A percentile compares a stretch with the other conserved stretches of the same genome.
Evolutionary conservation across 2,329 filamentous ascomycete genomes (phyloP).

Genomic region (Aureobasidium sp.): DNA sequence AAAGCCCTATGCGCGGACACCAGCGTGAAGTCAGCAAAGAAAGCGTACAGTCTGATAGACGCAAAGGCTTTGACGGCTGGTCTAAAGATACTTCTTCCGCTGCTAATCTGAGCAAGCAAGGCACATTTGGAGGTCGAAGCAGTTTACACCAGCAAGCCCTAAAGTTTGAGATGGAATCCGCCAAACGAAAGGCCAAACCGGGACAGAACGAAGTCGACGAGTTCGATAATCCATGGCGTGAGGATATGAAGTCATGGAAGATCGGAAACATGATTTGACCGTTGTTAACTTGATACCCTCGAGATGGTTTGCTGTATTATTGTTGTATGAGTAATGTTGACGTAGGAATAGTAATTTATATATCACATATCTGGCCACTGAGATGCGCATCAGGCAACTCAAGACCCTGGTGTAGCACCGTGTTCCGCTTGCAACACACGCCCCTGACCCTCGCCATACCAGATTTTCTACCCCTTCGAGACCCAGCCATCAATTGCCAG

Average conservation of each 20-base stretch:
- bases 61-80: conserved; percentile 8
- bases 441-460: too few species aligned
- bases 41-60: not conserved
- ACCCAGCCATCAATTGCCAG: not conserved
- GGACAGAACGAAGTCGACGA: conserved; percentile 37
- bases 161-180: conserved; percentile 13
- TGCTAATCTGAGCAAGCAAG: conserved; percentile 11
- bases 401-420: too few species aligned
- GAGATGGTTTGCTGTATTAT: not conserved
- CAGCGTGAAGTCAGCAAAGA: conserved; percentile 9
- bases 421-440: too few species aligned
- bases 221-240: conserved; percentile 39
- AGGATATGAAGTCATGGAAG: conserved; percentile 8
- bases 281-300: not conserved
- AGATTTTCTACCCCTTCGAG: not conserved
- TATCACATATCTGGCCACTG: too few species aligned
- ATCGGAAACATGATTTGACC: not conserved
- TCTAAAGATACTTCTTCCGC: not conserved
- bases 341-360: too few species aligned
- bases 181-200: conserved; percentile 21
- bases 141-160: conserved; percentile 34
- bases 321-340: not conserved
- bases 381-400: too few species aligned
- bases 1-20: not conserved
- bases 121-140: conserved; percentile 26